A percentile compares a stretch with the other conserved stretches of the same genome.
phyloP scores from a whole-genome alignment of 2,329 filamentous ascomycete species.

The Aspergillus ruber region DNA sequence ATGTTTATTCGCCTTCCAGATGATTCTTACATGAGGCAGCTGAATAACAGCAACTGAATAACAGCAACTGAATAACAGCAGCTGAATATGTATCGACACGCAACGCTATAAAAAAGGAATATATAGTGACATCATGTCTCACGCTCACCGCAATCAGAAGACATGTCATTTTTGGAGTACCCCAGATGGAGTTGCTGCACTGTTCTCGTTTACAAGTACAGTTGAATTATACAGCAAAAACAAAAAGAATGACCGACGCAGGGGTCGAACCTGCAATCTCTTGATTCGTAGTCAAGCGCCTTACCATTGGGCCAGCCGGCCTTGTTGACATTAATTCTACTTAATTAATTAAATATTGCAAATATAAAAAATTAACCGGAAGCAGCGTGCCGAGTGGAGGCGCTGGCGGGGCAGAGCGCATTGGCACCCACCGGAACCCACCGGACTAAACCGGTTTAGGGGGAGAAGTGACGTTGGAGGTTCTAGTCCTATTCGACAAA shows the following conservation, averaged over 20 bases:
- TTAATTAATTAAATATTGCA: background rate
- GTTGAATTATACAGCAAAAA: too few species aligned
- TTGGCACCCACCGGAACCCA: background rate
- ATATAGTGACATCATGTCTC: too few species aligned
- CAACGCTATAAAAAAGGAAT: too few species aligned
- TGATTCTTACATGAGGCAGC: too few species aligned
- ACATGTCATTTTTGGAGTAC: background rate
- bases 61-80: too few species aligned
- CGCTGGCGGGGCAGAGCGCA: background rate
- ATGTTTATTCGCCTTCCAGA: too few species aligned
- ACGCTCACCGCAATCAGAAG: too few species aligned
- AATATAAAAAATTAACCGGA: slow-evolving; percentile 3
- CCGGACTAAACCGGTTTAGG: background rate
- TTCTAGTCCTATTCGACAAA: background rate
- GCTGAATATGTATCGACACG: too few species aligned
- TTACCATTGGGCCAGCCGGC: slow-evolving; percentile 40
- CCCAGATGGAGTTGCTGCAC: background rate
- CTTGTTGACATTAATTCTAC: background rate
- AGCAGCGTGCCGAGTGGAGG: slow-evolving; percentile 18
- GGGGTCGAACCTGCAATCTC: slow-evolving; percentile 46
- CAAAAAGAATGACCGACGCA: slow-evolving; percentile 29
- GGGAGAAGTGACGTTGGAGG: slow-evolving; percentile 1
- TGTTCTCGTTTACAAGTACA: too few species aligned
- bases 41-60: too few species aligned
- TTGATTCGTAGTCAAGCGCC: slow-evolving; percentile 49